Base-by-base conservation (phyloP, 1,139 yeast species). In the Taiozyma sp. region DNA sequence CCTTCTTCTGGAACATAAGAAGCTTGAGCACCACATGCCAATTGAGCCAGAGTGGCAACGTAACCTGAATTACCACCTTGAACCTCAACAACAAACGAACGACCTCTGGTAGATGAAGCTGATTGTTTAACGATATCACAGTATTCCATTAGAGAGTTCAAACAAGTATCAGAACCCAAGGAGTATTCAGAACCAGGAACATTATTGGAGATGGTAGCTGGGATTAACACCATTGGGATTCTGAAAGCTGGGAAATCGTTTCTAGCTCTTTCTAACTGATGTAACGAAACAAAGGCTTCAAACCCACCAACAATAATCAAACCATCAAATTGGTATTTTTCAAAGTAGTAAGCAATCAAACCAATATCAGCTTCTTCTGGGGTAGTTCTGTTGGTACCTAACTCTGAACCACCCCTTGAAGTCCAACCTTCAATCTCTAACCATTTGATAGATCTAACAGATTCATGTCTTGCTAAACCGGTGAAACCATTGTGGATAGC, bases 151-250 rank as follows among this genome's bases (percentile, higher is more conserved):
- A 93, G 78, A 37, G 95, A 80, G 69, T 93, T 93, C 71, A 93
- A 75, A 73, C 98, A 91, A 9, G 99, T 93, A 65, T 93, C 98
- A 35, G 93, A 75, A 53, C 99, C 99, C 50, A 93, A 73, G 0
- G 97, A 89, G 69, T 89, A 90, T 70, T 93, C 97, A 3, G 97
- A 85, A 53, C 98, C 99, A 14, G 99, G 99, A 48, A 93, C 98
- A 63, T 93, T 93, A 69, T 93, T 93, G n/a, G 97, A 88, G 57
- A 93, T 87, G 8, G 98, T 93, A 19, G 98, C 96, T 19, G 99
- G 98, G 52, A 93, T 76, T 56, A 90, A 85, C 47, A 88, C 87
- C 86, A 90, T 85, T 55, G 99, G 99, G 59, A 93, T 89, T 65
- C 91, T 81, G 75, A 93, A 88, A 21, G 95, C 85, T 26, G 98